Evolutionary conservation across 2,329 filamentous ascomycete genomes (phyloP), one percentile per base, ranked within the genome.

Genomic region (Xylariaceae sp.): DNA sequence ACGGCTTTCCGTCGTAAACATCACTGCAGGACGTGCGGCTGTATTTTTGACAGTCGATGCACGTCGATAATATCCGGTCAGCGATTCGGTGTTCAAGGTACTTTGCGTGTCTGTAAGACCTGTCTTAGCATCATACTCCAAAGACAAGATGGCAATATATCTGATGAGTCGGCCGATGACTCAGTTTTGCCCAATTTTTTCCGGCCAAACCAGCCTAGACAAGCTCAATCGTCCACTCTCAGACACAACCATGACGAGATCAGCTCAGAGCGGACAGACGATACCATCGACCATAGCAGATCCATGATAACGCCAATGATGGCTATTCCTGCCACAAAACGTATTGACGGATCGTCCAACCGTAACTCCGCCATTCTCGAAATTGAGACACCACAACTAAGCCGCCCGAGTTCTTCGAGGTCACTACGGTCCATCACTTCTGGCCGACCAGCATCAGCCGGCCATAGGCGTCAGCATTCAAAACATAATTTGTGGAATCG

Each of bases 11-110:
- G 93, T 48, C 82, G 93, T 54, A 98, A 98, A 63, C 93, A 98
- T 64, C 93, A 98, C 66, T 98, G 93, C 65, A 83, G 94, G 50
- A 87, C 83, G 1, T 98, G 93, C 63, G 93, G 93, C n/a, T 95
- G 95, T 61, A 98, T 98, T 36, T 98, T 98, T 61, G 93, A 97
- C 65, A 88, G 88, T 4, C 95, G 94, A 65, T 98, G 93, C 67
- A 98, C 92, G 0, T 86, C 86, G 5, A 83, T 92, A n/a, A 88
- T 97, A 20, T 80, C 89, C 5, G 93, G 92, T 5, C 80, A 86
- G 52, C 83, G 85, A 40, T 97, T 98, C 64, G 91, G 89, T 14
- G 89, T 96, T 40, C 80, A 83, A 38, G 87, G 89, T 6, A 88
- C 83, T 12, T 74, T 98, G 34, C 80, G 92, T 47, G 88, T 98